Conservation (phyloP, 1,139 yeast genomes). For the Kodamaea sp. region DNA sequence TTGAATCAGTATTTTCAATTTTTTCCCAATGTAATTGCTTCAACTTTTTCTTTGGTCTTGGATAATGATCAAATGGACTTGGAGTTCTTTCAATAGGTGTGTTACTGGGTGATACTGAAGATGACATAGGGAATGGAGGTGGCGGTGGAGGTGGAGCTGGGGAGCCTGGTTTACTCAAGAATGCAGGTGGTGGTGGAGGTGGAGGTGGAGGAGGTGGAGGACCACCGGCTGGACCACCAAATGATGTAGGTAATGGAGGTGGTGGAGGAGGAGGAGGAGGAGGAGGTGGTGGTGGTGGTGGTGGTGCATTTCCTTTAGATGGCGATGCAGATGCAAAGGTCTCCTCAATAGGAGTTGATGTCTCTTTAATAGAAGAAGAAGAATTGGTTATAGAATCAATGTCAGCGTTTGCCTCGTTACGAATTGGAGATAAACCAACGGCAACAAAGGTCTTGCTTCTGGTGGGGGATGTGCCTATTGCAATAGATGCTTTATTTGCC, state of each 20-base stretch:
- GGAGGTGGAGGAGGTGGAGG: slow-evolving; percentile 17
- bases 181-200: slow-evolving; percentile 29
- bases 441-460: no score
- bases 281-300: slow-evolving; percentile 25
- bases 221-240: slow-evolving; percentile 7
- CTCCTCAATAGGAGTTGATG: neutral
- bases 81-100: slow-evolving; percentile 10
- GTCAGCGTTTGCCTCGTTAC: neutral
- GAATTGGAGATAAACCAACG: neutral
- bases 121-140: slow-evolving; percentile 18
- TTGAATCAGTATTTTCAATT: slow-evolving; percentile 52
- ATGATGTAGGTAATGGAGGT: slow-evolving; percentile 13
- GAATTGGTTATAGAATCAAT: neutral
- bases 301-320: slow-evolving; percentile 7
- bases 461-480: no score
- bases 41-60: slow-evolving; percentile 73
- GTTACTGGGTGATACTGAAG: slow-evolving; percentile 8
- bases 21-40: slow-evolving; percentile 86
- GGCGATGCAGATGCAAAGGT: slow-evolving; percentile 12
- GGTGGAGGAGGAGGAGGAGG: slow-evolving; percentile 23
- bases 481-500: no score
- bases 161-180: slow-evolving; percentile 22
- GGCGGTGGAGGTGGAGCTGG: slow-evolving; percentile 26
- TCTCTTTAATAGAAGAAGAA: neutral
- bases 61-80: slow-evolving; percentile 54